A percentile compares a stretch with the other conserved stretches of the same genome.
These are phyloP conservation scores for Pythium volutum DNA, from an alignment of 352 stramenopile species.

Conservation along the genomic window DNA sequence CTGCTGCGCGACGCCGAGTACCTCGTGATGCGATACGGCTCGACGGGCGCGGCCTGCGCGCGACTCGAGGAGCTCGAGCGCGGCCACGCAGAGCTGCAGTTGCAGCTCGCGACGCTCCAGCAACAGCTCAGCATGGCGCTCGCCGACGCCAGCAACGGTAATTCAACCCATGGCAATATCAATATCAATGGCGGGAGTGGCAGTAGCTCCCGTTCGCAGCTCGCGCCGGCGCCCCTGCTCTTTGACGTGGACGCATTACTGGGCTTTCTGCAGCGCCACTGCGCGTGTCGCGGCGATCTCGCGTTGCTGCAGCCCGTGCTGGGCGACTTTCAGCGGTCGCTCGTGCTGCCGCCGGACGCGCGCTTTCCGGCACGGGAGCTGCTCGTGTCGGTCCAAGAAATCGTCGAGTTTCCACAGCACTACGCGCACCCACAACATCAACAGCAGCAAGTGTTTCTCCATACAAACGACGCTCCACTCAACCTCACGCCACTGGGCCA, in stretches of 20 bases:
- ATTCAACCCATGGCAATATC: background rate
- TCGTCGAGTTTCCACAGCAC: background rate
- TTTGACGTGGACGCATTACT: slow-evolving; percentile 28
- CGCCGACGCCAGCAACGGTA: slow-evolving; percentile 16
- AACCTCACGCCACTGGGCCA: background rate
- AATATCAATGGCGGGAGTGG: background rate
- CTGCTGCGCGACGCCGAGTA: slow-evolving; percentile 36
- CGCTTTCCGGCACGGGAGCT: slow-evolving; percentile 19
- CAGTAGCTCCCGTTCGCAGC: background rate
- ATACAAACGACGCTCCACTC: background rate
- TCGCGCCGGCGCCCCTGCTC: slow-evolving; percentile 2
- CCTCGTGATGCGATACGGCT: slow-evolving; percentile 33
- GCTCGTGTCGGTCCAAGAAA: slow-evolving; percentile 23
- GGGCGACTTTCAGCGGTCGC: slow-evolving; percentile 22
- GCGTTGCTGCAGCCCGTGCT: slow-evolving; percentile 23
- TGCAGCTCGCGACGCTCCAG: slow-evolving; percentile 29
- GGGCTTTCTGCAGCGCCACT: slow-evolving; percentile 31
- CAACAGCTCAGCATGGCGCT: slow-evolving; percentile 26
- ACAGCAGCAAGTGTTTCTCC: background rate
- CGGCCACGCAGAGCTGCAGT: slow-evolving; percentile 22
- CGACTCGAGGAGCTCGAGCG: slow-evolving; percentile 32
- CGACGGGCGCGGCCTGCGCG: slow-evolving; percentile 27
- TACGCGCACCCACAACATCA: background rate
- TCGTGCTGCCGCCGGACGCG: slow-evolving; percentile 17
- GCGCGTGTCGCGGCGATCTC: slow-evolving; percentile 33